Conservation (phyloP, 331 rosid genomes). For the Acacia concinna region DNA sequence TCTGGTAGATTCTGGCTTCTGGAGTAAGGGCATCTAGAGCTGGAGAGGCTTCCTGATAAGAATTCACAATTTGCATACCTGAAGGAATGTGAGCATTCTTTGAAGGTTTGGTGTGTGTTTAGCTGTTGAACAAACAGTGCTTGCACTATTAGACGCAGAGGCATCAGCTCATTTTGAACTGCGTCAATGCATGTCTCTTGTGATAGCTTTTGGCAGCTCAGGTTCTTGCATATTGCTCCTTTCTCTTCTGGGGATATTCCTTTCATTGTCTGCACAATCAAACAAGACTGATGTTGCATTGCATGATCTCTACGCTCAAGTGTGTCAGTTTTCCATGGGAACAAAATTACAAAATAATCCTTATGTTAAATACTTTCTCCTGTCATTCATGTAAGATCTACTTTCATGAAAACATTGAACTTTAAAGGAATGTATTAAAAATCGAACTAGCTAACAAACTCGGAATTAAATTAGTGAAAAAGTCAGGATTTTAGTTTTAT, state of each 20-base stretch:
- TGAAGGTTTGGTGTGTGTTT: constrained; percentile 75
- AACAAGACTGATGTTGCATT: background rate
- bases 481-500: too few species aligned
- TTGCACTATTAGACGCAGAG: constrained; percentile 76
- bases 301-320: background rate
- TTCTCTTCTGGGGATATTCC: constrained; percentile 70
- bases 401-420: too few species aligned
- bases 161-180: constrained; percentile 89
- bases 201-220: constrained; percentile 73
- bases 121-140: constrained; percentile 83
- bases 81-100: constrained; percentile 82
- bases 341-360: background rate
- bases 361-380: background rate
- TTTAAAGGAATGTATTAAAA: too few species aligned
- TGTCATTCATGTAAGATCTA: too few species aligned
- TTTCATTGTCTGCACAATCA: constrained; percentile 53
- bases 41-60: constrained; percentile 64
- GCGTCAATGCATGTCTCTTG: constrained; percentile 84
- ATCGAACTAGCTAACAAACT: too few species aligned
- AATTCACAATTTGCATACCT: constrained; percentile 53
- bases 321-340: background rate
- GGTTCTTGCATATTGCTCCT: constrained; percentile 72
- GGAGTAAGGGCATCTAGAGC: constrained; percentile 61
- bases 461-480: too few species aligned
- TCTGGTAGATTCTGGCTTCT: constrained; percentile 56